Evolutionary conservation across 805 yeast species (phyloP).

Genomic region (Teunomyces atbi): DNA sequence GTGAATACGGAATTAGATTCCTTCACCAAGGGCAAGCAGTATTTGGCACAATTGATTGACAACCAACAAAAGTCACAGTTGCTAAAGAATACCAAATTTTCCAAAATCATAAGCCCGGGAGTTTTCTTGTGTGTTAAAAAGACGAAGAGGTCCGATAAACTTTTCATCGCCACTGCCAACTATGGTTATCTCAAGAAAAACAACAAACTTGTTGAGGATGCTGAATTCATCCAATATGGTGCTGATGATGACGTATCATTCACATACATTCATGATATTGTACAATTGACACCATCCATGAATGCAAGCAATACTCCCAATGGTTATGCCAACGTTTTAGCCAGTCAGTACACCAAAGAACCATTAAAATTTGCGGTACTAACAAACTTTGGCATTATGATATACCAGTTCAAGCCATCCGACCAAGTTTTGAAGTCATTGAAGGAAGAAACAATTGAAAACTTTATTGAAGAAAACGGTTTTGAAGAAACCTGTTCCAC

Average conservation of each 20-base stretch:
- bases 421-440: constrained; percentile 71
- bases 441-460: constrained; percentile 62
- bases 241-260: constrained; percentile 20
- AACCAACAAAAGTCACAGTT: constrained; percentile 53
- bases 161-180: constrained; percentile 80
- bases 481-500: constrained; percentile 87
- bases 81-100: constrained; percentile 54
- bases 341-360: constrained; percentile 73
- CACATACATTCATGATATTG: constrained; percentile 63
- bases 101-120: constrained; percentile 79
- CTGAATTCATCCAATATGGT: constrained; percentile 55
- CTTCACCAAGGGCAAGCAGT: constrained; percentile 40
- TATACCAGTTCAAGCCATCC: constrained; percentile 77
- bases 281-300: constrained; percentile 66
- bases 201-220: constrained; percentile 73
- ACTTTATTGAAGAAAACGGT: constrained; percentile 78
- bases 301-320: constrained; percentile 71
- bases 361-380: constrained; percentile 77
- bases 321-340: constrained; percentile 83
- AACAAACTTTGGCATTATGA: constrained; percentile 74
- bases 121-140: constrained; percentile 69
- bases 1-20: constrained; percentile 41
- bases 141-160: constrained; percentile 42
- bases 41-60: constrained; percentile 36
- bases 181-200: constrained; percentile 78